A percentile compares a stretch with the other conserved stretches of the same genome.
phyloP scores from a whole-genome alignment of 257 asterid genomes.

The Solanum appendiculatum region DNA sequence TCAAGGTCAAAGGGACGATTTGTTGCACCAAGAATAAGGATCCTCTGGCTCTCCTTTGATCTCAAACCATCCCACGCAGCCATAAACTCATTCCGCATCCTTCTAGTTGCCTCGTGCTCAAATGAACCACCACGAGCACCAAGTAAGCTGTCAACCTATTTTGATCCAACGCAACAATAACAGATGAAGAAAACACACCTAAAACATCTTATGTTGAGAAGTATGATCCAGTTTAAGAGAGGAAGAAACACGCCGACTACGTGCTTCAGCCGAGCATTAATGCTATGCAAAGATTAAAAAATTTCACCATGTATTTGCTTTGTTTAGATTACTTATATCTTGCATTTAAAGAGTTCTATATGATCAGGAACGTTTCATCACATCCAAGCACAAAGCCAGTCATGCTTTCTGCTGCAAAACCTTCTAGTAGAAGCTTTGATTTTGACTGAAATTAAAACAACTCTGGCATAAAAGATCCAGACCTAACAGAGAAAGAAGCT shows the following conservation, averaged over 20 bases:
- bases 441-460: neutral
- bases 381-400: neutral
- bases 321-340: neutral
- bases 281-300: neutral
- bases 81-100: slow-evolving; percentile 98
- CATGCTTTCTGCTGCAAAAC: neutral
- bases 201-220: neutral
- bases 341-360: neutral
- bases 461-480: neutral
- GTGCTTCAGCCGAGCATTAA: neutral
- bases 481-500: neutral
- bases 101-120: slow-evolving; percentile 99
- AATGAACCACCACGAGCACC: slow-evolving; percentile 98
- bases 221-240: neutral
- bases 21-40: slow-evolving; percentile 97
- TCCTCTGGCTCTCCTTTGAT: slow-evolving; percentile 88
- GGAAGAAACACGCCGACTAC: neutral
- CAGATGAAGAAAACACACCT: neutral
- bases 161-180: slow-evolving; percentile 10
- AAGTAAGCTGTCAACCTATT: slow-evolving; percentile 94
- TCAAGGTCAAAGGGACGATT: slow-evolving; percentile 99
- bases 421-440: neutral
- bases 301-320: neutral
- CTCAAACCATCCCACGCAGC: slow-evolving; percentile 99
- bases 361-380: neutral